Percentiles rank a stretch among this genome's conserved stretches.
These are phyloP conservation scores for Colletotrichum euphorbiae DNA, from an alignment of 2,329 filamentous ascomycete species.

Conservation along the genomic window DNA sequence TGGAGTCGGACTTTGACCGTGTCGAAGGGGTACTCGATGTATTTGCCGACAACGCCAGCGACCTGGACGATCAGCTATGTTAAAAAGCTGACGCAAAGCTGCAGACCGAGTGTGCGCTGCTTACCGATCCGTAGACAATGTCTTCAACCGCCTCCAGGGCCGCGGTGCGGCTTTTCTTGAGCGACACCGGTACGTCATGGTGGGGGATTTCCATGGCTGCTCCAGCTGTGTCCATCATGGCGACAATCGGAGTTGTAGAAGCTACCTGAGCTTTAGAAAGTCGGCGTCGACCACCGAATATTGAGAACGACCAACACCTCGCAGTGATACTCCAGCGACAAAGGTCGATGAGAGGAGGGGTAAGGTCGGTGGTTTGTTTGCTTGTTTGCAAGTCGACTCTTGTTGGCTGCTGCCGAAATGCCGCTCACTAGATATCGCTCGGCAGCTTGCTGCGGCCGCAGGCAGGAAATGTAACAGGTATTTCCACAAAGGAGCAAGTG, in stretches of 20 bases:
- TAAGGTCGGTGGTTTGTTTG: constrained; percentile 1
- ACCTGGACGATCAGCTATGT: constrained; percentile 58
- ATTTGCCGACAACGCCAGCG: constrained; percentile 91
- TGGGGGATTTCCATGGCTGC: constrained; percentile 39
- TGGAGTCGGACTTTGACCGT: constrained; percentile 98
- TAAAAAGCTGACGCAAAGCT: not conserved
- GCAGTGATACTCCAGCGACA: not conserved
- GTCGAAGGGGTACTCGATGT: constrained; percentile 98
- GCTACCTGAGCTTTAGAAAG: constrained; percentile 15
- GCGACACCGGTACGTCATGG: constrained; percentile 32
- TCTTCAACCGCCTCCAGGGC: constrained; percentile 82
- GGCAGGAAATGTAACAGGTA: constrained; percentile 7
- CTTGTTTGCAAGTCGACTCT: constrained; percentile 11
- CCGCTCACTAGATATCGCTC: constrained; percentile 22
- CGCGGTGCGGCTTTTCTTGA: constrained; percentile 48
- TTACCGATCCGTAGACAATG: constrained; percentile 86
- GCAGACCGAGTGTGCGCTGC: constrained; percentile 46
- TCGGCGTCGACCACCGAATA: constrained; percentile 6
- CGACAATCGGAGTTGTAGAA: constrained; percentile 4
- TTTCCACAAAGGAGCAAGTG: constrained; percentile 38
- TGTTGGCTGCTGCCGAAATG: not conserved
- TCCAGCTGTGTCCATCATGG: constrained; percentile 37
- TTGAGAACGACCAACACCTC: not conserved
- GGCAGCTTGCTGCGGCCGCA: constrained; percentile 18
- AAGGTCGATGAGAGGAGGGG: constrained; percentile 19